Conservation (phyloP, 2,329 filamentous ascomycete species). For the Fusarium nanum region DNA sequence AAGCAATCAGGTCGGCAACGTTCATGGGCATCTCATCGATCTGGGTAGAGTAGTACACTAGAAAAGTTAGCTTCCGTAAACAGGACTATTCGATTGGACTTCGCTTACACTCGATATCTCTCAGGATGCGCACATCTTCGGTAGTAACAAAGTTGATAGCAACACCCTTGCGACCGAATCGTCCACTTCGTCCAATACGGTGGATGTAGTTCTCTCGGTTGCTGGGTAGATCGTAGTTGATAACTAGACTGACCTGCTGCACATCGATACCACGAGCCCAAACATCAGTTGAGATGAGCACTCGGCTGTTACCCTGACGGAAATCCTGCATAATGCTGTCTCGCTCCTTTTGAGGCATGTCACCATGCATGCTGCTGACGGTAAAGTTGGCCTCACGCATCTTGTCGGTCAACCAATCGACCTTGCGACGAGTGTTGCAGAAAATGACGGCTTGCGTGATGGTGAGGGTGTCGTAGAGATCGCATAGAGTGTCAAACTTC, state of each 20-base stretch:
- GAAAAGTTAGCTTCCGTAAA: slow-evolving; percentile 48
- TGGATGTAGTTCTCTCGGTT: slow-evolving; percentile 99
- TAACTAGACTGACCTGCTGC: slow-evolving; percentile 96
- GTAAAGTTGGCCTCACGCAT: slow-evolving; percentile 99
- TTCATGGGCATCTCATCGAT: slow-evolving; percentile 99
- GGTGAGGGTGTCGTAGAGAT: slow-evolving; percentile 97
- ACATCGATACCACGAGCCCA: slow-evolving; percentile 99
- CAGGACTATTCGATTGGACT: not conserved
- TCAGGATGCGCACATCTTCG: slow-evolving; percentile 95
- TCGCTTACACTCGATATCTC: slow-evolving; percentile 91
- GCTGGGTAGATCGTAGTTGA: slow-evolving; percentile 98
- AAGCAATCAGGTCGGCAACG: slow-evolving; percentile 72
- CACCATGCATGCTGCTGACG: slow-evolving; percentile 97
- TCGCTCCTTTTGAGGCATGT: slow-evolving; percentile 98
- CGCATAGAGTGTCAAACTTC: slow-evolving; percentile 99
- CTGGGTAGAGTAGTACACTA: slow-evolving; percentile 94
- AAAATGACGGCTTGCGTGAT: slow-evolving; percentile 99
- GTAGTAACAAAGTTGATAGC: slow-evolving; percentile 99
- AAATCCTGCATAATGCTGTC: slow-evolving; percentile 99
- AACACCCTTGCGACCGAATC: slow-evolving; percentile 97
- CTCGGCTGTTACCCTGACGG: slow-evolving; percentile 93
- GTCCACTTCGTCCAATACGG: slow-evolving; percentile 93
- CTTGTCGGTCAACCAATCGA: slow-evolving; percentile 99
- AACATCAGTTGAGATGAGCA: slow-evolving; percentile 96
- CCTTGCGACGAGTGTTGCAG: slow-evolving; percentile 98